Conservation (phyloP, 2,329 filamentous ascomycete genomes). For the Hansfordia pulvinata region DNA sequence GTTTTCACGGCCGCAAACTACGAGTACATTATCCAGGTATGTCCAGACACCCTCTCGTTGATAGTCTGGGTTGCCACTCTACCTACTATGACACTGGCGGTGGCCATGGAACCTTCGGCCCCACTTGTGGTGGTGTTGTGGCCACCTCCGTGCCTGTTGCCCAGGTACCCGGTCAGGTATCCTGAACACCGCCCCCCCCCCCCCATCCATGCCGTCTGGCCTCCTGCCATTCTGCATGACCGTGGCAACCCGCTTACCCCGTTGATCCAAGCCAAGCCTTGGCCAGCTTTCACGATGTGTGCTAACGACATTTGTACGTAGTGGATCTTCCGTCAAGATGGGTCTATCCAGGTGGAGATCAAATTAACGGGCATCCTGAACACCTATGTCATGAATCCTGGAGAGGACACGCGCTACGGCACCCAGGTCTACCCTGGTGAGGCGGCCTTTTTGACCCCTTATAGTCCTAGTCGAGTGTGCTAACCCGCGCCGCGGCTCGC, state of each 20-base stretch:
- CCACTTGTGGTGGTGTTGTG: no score
- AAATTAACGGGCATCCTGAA: conserved; percentile 87
- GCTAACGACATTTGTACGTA: conserved; percentile 29
- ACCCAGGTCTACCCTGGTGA: conserved; percentile 71
- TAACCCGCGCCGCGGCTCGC: no score
- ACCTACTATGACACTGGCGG: no score
- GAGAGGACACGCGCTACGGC: conserved; percentile 76
- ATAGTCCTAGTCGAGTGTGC: not conserved
- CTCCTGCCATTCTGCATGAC: no score
- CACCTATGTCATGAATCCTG: conserved; percentile 70
- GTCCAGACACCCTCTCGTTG: no score
- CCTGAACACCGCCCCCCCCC: no score
- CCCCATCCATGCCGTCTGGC: no score
- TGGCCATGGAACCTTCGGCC: no score
- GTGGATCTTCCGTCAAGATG: conserved; percentile 89
- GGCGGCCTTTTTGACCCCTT: conserved; percentile 2
- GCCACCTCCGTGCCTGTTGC: no score
- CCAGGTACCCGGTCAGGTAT: no score
- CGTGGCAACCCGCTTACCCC: no score
- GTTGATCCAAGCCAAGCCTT: not conserved
- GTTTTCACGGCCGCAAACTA: conserved; percentile 96
- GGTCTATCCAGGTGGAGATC: conserved; percentile 82
- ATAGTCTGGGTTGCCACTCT: no score
- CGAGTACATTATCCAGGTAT: conserved; percentile 53
- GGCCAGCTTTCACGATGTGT: conserved; percentile 22